Conservation (phyloP, 2,329 filamentous ascomycete genomes). For the Karstenula rhodostoma region DNA sequence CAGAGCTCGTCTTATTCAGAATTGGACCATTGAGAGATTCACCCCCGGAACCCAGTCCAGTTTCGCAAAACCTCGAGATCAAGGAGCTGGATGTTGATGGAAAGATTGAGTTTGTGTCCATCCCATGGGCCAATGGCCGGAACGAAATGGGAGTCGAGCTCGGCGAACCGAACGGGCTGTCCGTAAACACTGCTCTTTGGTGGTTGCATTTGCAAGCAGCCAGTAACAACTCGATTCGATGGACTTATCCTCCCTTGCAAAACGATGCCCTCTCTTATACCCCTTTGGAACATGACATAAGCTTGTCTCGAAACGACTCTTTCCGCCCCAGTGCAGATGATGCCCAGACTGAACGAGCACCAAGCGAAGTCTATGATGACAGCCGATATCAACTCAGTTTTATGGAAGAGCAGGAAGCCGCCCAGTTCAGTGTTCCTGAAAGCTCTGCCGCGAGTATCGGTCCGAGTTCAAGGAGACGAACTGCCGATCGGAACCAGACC, state of each 20-base stretch:
- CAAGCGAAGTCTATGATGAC: neutral
- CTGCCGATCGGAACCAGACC: neutral
- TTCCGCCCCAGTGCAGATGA: neutral
- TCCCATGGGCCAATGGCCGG: neutral
- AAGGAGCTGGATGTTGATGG: neutral
- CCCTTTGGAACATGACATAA: neutral
- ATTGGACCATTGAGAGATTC: neutral
- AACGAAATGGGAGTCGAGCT: neutral
- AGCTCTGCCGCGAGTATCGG: neutral
- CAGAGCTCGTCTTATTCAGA: neutral
- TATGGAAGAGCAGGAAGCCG: neutral
- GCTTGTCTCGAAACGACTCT: neutral
- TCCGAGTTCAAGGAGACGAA: neutral
- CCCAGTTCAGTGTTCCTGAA: neutral
- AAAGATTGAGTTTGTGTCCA: neutral
- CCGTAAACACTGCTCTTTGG: constrained; percentile 2
- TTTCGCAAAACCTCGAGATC: neutral
- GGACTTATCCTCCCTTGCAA: neutral
- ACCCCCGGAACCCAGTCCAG: neutral
- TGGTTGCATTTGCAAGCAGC: constrained; percentile 3
- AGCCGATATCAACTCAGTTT: neutral
- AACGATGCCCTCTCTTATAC: neutral
- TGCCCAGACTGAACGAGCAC: neutral
- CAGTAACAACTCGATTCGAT: neutral
- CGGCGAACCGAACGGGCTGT: neutral